Percentiles rank a stretch among this genome's conserved stretches.
Conservation (phyloP, 768 basidiomycete species). For the Asterophora parasitica region DNA sequence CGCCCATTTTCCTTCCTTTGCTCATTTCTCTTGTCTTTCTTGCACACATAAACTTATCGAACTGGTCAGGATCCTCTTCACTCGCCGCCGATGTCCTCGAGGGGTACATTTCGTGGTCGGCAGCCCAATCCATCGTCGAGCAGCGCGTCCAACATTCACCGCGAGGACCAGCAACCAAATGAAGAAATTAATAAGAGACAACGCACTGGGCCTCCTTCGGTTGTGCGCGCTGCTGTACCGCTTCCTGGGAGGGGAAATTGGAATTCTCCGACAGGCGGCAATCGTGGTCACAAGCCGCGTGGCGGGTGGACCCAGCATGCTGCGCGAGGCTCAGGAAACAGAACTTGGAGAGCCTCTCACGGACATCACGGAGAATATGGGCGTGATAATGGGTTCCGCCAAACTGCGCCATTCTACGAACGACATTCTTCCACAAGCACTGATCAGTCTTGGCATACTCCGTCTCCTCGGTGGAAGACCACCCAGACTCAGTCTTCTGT, state of each 20-base stretch:
- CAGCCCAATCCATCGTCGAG: background rate
- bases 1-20: too few relatives aligned
- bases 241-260: background rate
- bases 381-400: background rate
- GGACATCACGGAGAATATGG: background rate
- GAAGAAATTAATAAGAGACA: constrained; percentile 16
- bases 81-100: background rate
- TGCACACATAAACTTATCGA: background rate
- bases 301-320: constrained; percentile 3
- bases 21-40: too few relatives aligned
- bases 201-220: constrained; percentile 9
- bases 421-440: background rate
- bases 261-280: background rate
- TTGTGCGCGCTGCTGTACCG: constrained; percentile 4
- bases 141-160: background rate
- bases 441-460: background rate
- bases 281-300: background rate
- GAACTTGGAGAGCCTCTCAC: constrained; percentile 2
- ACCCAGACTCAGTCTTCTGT: background rate
- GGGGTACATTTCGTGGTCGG: background rate
- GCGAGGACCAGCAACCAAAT: constrained; percentile 19
- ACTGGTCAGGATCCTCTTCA: background rate
- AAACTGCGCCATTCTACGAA: background rate
- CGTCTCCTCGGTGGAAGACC: background rate
- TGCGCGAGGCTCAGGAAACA: constrained; percentile 3